Base-by-base conservation (phyloP, 805 yeast species). In the Nakazawaea anatomiae region DNA sequence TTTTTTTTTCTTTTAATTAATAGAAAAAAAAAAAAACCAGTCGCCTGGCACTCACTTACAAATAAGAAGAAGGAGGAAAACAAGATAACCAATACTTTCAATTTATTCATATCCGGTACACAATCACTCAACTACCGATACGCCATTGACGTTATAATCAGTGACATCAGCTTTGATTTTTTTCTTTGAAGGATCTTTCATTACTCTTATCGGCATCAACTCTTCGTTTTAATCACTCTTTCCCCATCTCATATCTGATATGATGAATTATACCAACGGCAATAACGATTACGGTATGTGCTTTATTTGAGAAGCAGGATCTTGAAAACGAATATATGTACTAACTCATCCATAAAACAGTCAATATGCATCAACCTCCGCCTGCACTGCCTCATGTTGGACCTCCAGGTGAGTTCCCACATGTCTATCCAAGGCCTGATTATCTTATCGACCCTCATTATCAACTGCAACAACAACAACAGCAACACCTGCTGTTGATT, bases 401-500 rank as follows among this genome's bases (percentile, higher is more conserved):
- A 7, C 14, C 40, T 12, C 40, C 44, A 42, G 29, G 30, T 18
- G 36, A 43, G 25, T 43, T 32, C 29, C 48, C 29, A 25, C 48
- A 28, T 14, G 30, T 46, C 6, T 46, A 29, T 25, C 48, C 45
- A 39, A 45, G 41, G 42, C 49, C 28, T n/a, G 52, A 42, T 12
- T 42, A 28, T 12, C 35, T 45, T 7, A n/a, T 38, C 5, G 49
- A 38, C 27, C 50, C 32, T 27, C 42, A 43, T 27, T 39, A 35
- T 39, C 46, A 48, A 12, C 50, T 39, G 34, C 40, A 32, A 14
- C 50, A n/a, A 36, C 42, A 42, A 51, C 34, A 52, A 27, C 57
- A 5, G 55, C 65, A 38, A 45, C 59, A 55, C 32, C 58, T 51
- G 50, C 58, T 50, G 31, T 54, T 50, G 11, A 61, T 52, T 42